Evolutionary conservation across 805 yeast species (phyloP), one percentile per base, ranked within the genome.

Genomic region (Suhomyces pyralidae): DNA sequence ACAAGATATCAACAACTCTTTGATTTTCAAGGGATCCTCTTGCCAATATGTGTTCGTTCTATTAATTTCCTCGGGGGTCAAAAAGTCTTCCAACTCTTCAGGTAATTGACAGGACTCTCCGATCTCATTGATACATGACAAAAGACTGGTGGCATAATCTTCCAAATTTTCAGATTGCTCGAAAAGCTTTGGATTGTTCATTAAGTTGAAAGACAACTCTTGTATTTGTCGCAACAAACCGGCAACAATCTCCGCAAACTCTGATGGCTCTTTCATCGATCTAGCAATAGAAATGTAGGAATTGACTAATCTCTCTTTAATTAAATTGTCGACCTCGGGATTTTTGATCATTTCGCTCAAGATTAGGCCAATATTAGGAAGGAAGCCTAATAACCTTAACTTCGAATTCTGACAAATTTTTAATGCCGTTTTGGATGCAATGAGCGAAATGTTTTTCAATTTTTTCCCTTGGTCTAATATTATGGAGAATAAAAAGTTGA

Each of bases 101-200:
- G 89, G 85, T 2, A 80, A 66, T 48, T 81, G 81, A 61, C 86
- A 66, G 0, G 91, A 90, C 51, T 84, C 85, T 0, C 90, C 94
- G 3, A 90, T 71, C 50, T 86, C 88, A n/a, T 78, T 77, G 0
- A 90, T 65, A 61, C 90, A 87, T 12, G 80, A 69, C 24, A 89
- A 66, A 45, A 88, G 67, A 22, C 91, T 84, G 2, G 76, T 62
- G 1, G 80, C 60, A 56, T 84, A 85, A 2, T 80, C 83, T 32
- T 71, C 73, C 25, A 64, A 57, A 15, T 54, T 54, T 17, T 62
- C 66, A 7, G 47, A 19, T 9, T 30, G 26, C 24, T 45, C 38
- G n/a, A 36, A 24, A 17, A 38, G 9, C 3, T 30, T 36, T 8
- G 28, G 40, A 10, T 68, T 49, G 25, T 12, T 45, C 54, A 45